Base-by-base conservation (phyloP, 768 basidiomycete genomes). In the Boletus fagicola region DNA sequence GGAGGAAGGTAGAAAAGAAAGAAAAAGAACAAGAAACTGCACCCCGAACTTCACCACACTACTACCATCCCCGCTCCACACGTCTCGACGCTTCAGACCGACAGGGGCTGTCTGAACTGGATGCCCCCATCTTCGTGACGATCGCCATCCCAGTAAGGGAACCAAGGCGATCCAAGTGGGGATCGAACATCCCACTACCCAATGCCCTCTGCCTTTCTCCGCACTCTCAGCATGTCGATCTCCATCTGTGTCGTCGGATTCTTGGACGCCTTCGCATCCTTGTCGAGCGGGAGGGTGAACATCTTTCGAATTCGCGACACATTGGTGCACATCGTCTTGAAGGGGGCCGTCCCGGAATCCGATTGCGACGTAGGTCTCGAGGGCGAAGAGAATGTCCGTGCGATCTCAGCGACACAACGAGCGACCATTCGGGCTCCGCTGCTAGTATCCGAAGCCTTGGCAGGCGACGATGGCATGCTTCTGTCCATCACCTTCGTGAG, bases 161-260 rank as follows among this genome's bases (percentile, higher is more conserved):
- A 9, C 40, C 28, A 22, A 60, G 36, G 24, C 38, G 33, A 12
- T 51, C 43, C 20, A 54, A 11, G 42, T 22, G 10, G 45, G 35
- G 15, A 47, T 50, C 28, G 49, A 45, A 42, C 20, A 46, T 13
- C 18, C 49, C 28, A 31, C 43, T 30, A n/a, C 42, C 30, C 0
- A 39, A 54, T 20, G 48, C 58, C 31, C 45, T 58, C 56, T 20
- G 48, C 58, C 31, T 48, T 58, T 52, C 30, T 62, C 48, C 4
- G 54, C 8, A 44, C 28, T n/a, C 57, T 26, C 0, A 51, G 51
- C 16, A 59, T 36, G 38, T 61, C 50, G 15, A 66, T 57, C 50
- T 58, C 59, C 1, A 50, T 58, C n/a, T 53, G 54, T 11, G 51
- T 57, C 22, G 16, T 22, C 1, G 42, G 24, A 35, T 60, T 53